Conservation (phyloP, 495 filamentous ascomycete genomes). For the Daldinia grandis region DNA sequence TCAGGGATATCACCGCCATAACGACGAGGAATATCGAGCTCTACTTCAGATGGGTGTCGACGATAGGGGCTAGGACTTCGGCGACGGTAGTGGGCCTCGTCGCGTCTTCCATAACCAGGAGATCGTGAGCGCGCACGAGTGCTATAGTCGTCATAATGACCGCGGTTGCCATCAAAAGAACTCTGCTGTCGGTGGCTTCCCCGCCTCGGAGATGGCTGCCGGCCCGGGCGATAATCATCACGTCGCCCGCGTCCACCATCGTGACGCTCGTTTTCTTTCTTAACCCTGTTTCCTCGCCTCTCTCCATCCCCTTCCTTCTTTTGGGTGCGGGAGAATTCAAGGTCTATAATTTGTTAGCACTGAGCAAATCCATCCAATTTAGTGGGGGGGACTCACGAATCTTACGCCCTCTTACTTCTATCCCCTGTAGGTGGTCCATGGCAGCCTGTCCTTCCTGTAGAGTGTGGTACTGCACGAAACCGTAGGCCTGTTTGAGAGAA, state of each 20-base stretch:
- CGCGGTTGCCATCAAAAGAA: constrained; percentile 52
- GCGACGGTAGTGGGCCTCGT: constrained; percentile 60
- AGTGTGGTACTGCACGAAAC: constrained; percentile 94
- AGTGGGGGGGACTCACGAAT: constrained; percentile 76
- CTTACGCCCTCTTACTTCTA: constrained; percentile 79
- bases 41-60: constrained; percentile 61
- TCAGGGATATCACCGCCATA: constrained; percentile 83
- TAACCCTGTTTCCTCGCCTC: constrained; percentile 44
- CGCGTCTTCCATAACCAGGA: constrained; percentile 59
- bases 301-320: constrained; percentile 70
- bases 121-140: constrained; percentile 74
- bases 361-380: not conserved
- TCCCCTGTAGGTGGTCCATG: constrained; percentile 78
- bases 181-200: constrained; percentile 50
- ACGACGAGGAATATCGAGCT: constrained; percentile 77
- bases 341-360: constrained; percentile 64
- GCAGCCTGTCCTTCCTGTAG: constrained; percentile 74
- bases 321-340: constrained; percentile 92
- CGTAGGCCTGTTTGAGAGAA: constrained; percentile 95
- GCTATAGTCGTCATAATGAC: constrained; percentile 49
- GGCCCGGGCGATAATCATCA: constrained; percentile 73
- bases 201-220: constrained; percentile 62
- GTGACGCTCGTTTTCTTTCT: constrained; percentile 56
- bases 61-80: constrained; percentile 72
- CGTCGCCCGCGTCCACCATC: constrained; percentile 59